A percentile compares a stretch with the other conserved stretches of the same genome.
Evolutionary conservation across 768 basidiomycete species (phyloP).

Genomic region (Agaricus blazei): DNA sequence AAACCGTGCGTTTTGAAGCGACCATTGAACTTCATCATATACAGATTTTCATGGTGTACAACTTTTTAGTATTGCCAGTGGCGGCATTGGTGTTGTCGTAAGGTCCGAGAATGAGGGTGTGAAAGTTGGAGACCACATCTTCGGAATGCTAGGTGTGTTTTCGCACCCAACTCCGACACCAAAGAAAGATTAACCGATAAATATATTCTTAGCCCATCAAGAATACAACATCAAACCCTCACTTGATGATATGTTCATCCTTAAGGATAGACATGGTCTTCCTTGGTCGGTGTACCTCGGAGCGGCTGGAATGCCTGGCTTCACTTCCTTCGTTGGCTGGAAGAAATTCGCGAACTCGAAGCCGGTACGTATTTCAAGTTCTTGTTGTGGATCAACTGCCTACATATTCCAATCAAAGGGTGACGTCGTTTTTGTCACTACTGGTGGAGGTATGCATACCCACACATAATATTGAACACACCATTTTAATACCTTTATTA

Average conservation of each 20-base stretch:
- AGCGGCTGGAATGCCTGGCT: conserved; percentile 48
- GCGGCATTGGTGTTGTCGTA: conserved; percentile 41
- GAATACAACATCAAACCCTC: conserved; percentile 24
- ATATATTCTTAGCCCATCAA: too few species aligned
- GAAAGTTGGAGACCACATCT: conserved; percentile 36
- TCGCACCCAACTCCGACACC: too few species aligned
- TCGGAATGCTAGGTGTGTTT: conserved; percentile 23
- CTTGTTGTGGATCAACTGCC: background rate
- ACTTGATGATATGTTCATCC: conserved; percentile 16
- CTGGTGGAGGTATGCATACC: conserved; percentile 28
- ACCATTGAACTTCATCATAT: background rate
- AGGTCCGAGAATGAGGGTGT: conserved; percentile 32
- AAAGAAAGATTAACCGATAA: too few species aligned
- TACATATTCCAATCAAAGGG: conserved; percentile 20
- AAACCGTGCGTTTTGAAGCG: conserved; percentile 26
- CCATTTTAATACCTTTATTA: background rate
- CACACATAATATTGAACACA: background rate
- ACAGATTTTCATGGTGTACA: background rate
- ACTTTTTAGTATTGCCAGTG: conserved; percentile 19
- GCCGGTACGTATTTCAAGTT: conserved; percentile 19
- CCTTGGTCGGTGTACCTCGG: conserved; percentile 48
- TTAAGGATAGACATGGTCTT: conserved; percentile 38
- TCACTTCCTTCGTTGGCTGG: conserved; percentile 37
- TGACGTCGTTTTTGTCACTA: conserved; percentile 34
- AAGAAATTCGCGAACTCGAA: conserved; percentile 33